Base-by-base conservation (phyloP, 1,139 yeast genomes). In the Yamadazyma trypodendri region DNA sequence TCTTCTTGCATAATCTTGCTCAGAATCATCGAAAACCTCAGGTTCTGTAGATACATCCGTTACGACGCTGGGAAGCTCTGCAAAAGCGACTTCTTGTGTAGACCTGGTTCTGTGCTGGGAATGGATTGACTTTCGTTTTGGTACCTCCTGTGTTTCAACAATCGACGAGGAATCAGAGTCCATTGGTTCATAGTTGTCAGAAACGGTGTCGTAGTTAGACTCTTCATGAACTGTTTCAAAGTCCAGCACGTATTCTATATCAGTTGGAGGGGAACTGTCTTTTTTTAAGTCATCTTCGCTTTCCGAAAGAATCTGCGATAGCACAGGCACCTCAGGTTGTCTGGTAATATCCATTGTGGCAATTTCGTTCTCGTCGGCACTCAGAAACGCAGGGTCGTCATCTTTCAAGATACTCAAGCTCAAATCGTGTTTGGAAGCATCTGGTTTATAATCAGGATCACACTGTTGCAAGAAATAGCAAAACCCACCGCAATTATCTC, bases 381-480 rank as follows among this genome's bases (percentile, higher is more conserved):
- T 41, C 44, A 41, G 44, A 27, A 41, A 41, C 7, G 22, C 37
- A 8, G 13, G 32, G 10, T 32, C 34, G 6, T 31, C 31, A 9
- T 37, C 41, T 15, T 22, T 28, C 11, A 41, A 24, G 4, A 39
- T 33, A 28, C 31, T 24, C 9, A 36, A 24, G 24, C 28, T 34
- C 12, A 35, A 3, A 14, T 29, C 34, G 3, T n/a, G 31, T 9
- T 15, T 21, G 4, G 17, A 9, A 13, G 35, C 6, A 11, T 24
- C 15, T 6, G 30, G 24, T 3, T 11, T 10, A n/a, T 11, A 21
- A 12, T 17, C 21, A 15, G 17, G 23, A 6, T 13, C 31, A 3
- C 13, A 29, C 8, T 13, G 28, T 9, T 51, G 55, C 24, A 66
- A 44, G 38, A 79, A 75, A 49, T 72, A 72, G 50, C 94, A 85